Evolutionary conservation across 2,329 filamentous ascomycete genomes (phyloP), one percentile per base, ranked within the genome.

Genomic region (Hypomyces perniciosus): DNA sequence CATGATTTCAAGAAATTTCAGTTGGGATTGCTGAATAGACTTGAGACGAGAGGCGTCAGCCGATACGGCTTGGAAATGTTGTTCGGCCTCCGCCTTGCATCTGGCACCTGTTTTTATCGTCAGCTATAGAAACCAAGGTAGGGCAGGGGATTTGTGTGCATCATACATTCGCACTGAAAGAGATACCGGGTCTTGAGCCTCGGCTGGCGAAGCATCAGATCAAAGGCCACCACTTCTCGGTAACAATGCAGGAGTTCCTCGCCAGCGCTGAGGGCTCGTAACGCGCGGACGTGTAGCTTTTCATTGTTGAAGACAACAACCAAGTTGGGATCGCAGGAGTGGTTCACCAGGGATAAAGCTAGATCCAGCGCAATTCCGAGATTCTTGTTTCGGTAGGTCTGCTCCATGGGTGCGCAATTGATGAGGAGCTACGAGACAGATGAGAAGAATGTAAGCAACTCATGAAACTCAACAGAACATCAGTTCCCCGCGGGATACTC

Each of bases 231-330:
- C 5, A 39, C 29, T 7, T 51, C 46, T 29, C 35, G 31, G 26
- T 51, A 54, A 12, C 42, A 47, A 10, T 41, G 48, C 8, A 48
- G 13, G 6, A 54, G 48, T 29, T 54, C 51, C 13, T 54, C 34
- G 2, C 51, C 51, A 5, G 43, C 44, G 10, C 31, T 37, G 28
- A 51, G 12, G 1, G 13, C 41, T 9, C 20, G 29, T 0, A 48
- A 26, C 2, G 48, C 44, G 6, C 48, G 39, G 12, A 44, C 51
- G 26, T 47, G 27, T 8, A 54, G 33, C 20, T 31, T 27, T 8
- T 30, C 45, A 29, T 41, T 47, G 10, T 30, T 40, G 44, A 47
- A 47, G 3, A 44, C 27, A 27, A 54, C 33, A n/a, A 35, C 51
- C 3, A 51, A 26, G 7, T 51, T 53, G 6, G 51, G 51, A 1